These are phyloP conservation scores for Bauhinia variegata DNA, from an alignment of 306 rosid genomes.

Conservation along the genomic window DNA sequence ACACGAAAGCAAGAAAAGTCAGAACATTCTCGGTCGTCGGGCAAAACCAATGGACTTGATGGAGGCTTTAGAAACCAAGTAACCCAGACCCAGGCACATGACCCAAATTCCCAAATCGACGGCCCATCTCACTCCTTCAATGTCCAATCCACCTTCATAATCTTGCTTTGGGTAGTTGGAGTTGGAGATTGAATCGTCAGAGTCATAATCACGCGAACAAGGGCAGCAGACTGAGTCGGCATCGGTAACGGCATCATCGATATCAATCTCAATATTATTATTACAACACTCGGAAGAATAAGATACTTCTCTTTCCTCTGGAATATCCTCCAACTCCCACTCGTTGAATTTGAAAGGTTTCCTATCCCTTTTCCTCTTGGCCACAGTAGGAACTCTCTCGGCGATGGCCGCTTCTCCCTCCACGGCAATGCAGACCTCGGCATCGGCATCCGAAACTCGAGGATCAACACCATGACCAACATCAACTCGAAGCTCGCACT, in stretches of 20 bases:
- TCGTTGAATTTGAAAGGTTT: not conserved
- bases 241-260: too few relatives aligned
- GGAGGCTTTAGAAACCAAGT: constrained; percentile 55
- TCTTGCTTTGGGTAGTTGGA: too few relatives aligned
- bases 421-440: constrained; percentile 50
- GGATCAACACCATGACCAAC: not conserved
- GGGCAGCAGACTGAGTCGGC: too few relatives aligned
- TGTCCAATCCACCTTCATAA: constrained; percentile 10
- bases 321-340: constrained; percentile 55
- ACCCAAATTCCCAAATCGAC: constrained; percentile 65
- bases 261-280: too few relatives aligned
- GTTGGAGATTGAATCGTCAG: too few relatives aligned
- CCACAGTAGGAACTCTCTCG: not conserved
- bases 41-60: constrained; percentile 26
- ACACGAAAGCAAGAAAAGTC: too few relatives aligned
- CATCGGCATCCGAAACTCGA: constrained; percentile 41
- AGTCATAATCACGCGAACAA: too few relatives aligned
- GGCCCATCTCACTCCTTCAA: constrained; percentile 50
- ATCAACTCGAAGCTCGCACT: constrained; percentile 37
- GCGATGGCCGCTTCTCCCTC: constrained; percentile 49
- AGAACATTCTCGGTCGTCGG: too few relatives aligned
- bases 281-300: not conserved
- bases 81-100: constrained; percentile 60
- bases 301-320: constrained; percentile 42
- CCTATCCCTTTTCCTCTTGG: too few relatives aligned